Percentiles rank a stretch among this genome's conserved stretches.
These are phyloP conservation scores for Lotus japonicus DNA, from an alignment of 306 rosid genomes.

Conservation along the genomic window DNA sequence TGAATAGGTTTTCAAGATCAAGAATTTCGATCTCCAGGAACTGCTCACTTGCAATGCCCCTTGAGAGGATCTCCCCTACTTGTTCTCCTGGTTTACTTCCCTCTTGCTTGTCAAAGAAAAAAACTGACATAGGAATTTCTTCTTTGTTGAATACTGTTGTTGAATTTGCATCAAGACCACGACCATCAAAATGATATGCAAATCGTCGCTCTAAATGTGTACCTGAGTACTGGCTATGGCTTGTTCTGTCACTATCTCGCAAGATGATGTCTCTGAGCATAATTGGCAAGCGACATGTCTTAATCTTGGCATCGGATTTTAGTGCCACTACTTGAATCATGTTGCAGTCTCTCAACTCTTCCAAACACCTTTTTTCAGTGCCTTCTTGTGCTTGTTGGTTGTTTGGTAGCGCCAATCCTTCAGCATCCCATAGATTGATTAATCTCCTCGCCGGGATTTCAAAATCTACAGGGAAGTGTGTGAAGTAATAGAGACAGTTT, in stretches of 20 bases:
- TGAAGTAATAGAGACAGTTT: constrained; percentile 21
- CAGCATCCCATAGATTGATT: constrained; percentile 33
- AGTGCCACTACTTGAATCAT: constrained; percentile 28
- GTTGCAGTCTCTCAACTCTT: constrained; percentile 4
- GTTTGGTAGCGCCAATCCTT: constrained; percentile 14
- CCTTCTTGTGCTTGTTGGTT: constrained; percentile 13
- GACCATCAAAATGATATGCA: constrained; percentile 10
- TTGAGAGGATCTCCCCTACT: constrained; percentile 10
- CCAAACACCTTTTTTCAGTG: constrained; percentile 11
- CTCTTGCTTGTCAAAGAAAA: constrained; percentile 28
- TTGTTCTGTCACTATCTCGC: neutral
- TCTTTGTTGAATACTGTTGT: neutral
- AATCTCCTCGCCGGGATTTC: constrained; percentile 39
- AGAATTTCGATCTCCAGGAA: constrained; percentile 18
- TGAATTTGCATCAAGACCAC: neutral
- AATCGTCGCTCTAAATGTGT: neutral
- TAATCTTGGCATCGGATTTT: constrained; percentile 27
- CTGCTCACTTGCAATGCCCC: constrained; percentile 8
- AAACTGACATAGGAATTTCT: constrained; percentile 6
- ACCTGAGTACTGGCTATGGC: neutral
- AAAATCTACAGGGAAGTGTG: constrained; percentile 26
- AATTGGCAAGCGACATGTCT: constrained; percentile 27
- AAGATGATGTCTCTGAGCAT: neutral
- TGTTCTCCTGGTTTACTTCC: constrained; percentile 31
- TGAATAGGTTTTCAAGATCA: constrained; percentile 28